Base-by-base conservation (phyloP, 2,329 filamentous ascomycete genomes). In the Zymoseptoria passerinii region DNA sequence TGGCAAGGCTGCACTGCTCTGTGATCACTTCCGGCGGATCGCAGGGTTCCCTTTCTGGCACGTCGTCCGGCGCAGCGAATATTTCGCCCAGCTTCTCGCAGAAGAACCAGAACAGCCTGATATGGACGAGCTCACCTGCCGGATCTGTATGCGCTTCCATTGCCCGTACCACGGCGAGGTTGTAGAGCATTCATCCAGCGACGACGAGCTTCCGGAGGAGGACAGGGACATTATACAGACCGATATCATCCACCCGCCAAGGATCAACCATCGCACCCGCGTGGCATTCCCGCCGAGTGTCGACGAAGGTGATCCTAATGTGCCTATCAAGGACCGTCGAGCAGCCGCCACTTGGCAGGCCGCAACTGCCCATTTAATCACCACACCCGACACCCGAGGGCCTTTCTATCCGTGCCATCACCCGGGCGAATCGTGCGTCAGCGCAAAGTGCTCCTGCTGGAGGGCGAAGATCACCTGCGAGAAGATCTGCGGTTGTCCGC, bases 381-480 rank as follows among this genome's bases (percentile, higher is more conserved):
- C 28, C 54, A 56, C 54, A n/a, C 52, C 60, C 10, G 55, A 60
- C n/a, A 74, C 79, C 16, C 79, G 83, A 44, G 80, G 82, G 35
- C 76, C 82, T 1, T 81, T 82, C 54, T 81, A 85, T 57, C 84
- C 87, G 2, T 92, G 88, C 66, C 79, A 80, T 54, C 88, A 92
- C 66, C 81, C 84, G 28, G 87, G 87, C 0, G 58, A 53, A 3
- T 80, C 84, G 1, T 92, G 88, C 70, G 80, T 80, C 16, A 79
- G 79, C n/a, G 74, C 71, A 10, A 66, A 74, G 18, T 92, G 89
- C 65, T 75, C 79, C 1, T 92, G 89, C 67, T 84, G 82, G 16
- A 72, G 78, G 52, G 76, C 80, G 8, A 78, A 79, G 16, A 75
- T 90, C 19, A 78, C 87, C 18, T 92, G 89, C 67, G 88, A 92